These are phyloP conservation scores for Sporothrix sp. DNA, from an alignment of 2,329 filamentous ascomycete genomes.

Conservation along the genomic window DNA sequence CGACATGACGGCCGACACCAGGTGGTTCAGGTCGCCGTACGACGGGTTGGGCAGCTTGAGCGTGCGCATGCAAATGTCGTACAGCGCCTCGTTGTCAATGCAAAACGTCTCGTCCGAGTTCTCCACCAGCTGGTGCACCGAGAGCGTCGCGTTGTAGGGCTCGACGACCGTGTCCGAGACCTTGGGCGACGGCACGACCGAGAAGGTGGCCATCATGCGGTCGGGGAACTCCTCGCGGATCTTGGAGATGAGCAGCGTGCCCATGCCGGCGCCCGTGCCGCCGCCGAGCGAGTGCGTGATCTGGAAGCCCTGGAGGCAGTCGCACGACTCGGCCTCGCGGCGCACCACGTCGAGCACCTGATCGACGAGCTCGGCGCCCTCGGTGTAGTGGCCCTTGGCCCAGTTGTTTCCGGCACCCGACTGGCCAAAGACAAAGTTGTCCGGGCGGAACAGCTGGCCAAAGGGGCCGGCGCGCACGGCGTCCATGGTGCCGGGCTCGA, in stretches of 20 bases:
- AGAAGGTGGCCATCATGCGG: constrained; percentile 99
- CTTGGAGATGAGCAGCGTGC: constrained; percentile 98
- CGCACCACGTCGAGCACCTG: constrained; percentile 97
- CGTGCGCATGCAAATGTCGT: constrained; percentile 99
- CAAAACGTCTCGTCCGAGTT: constrained; percentile 99
- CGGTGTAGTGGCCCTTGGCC: constrained; percentile 99
- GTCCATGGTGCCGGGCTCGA: constrained; percentile 99
- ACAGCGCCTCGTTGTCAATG: constrained; percentile 99
- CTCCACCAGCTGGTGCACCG: constrained; percentile 97
- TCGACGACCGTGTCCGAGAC: constrained; percentile 99
- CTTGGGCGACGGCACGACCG: constrained; percentile 96
- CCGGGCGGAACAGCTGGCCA: constrained; percentile 97
- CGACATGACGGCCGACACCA: constrained; percentile 99
- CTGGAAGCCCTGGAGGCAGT: constrained; percentile 99
- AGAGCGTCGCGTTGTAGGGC: constrained; percentile 99
- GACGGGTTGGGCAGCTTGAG: constrained; percentile 98
- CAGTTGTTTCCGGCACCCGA: constrained; percentile 99
- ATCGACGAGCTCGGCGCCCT: constrained; percentile 98
- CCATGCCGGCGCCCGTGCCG: constrained; percentile 99
- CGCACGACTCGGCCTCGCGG: constrained; percentile 96
- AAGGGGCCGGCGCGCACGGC: constrained; percentile 97
- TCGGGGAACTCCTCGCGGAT: constrained; percentile 99
- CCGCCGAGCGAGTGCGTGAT: constrained; percentile 99
- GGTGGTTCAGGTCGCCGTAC: constrained; percentile 98
- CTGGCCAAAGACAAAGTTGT: constrained; percentile 99